Evolutionary conservation across 306 rosid species (phyloP).

Genomic region (Dicorynia guianensis): DNA sequence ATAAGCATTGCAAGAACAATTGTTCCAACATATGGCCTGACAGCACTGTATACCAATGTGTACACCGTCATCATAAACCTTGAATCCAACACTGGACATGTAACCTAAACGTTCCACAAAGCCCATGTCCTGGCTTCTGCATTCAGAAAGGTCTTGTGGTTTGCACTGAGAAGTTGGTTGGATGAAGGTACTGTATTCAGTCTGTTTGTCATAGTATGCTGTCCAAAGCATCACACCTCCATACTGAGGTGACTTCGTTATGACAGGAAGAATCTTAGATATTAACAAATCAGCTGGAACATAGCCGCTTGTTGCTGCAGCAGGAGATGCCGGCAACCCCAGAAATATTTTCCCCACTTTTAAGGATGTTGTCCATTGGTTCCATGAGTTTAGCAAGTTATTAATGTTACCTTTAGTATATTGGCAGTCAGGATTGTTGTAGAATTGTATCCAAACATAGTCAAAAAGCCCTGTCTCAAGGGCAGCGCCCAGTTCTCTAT

Average conservation of each 20-base stretch:
- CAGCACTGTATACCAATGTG: background rate
- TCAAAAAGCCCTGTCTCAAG: constrained; percentile 52
- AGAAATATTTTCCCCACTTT: constrained; percentile 39
- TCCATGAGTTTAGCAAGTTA: constrained; percentile 52
- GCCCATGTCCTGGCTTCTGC: background rate
- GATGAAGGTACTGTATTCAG: constrained; percentile 50
- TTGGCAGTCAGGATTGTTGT: constrained; percentile 59
- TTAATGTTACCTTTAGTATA: constrained; percentile 39
- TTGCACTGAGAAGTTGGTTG: constrained; percentile 20
- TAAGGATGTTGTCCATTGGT: constrained; percentile 51
- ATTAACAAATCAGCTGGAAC: constrained; percentile 48
- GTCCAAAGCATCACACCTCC: constrained; percentile 76
- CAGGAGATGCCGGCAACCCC: constrained; percentile 59
- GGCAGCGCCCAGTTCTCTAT: constrained; percentile 36
- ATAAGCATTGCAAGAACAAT: constrained; percentile 24
- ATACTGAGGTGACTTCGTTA: constrained; percentile 49
- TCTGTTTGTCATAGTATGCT: constrained; percentile 51
- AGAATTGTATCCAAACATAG: constrained; percentile 62
- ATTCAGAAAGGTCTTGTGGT: constrained; percentile 18
- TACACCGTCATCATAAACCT: background rate
- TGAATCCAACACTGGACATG: background rate
- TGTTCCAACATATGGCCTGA: background rate
- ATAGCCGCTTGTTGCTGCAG: constrained; percentile 58
- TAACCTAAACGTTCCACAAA: background rate
- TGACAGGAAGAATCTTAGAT: constrained; percentile 52